A percentile compares a stretch with the other conserved stretches of the same genome.
These are phyloP conservation scores for Exserohilum turcica DNA, from an alignment of 2,329 filamentous ascomycete genomes.

Conservation along the genomic window DNA sequence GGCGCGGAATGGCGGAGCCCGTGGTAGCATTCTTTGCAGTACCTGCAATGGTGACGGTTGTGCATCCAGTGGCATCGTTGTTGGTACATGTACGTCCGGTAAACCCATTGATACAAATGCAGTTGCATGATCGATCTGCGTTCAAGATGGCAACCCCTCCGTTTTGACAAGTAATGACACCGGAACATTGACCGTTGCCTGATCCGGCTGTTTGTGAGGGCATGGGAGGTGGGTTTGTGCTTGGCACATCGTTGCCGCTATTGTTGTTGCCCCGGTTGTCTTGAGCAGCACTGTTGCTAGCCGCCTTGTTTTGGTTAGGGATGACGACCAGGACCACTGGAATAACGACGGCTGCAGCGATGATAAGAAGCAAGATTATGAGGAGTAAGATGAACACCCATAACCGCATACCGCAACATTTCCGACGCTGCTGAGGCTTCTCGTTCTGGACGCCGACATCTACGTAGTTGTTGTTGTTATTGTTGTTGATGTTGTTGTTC, in stretches of 20 bases:
- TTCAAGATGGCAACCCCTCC: constrained; percentile 77
- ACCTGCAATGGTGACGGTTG: constrained; percentile 54
- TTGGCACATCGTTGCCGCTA: constrained; percentile 30
- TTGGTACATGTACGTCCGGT: constrained; percentile 66
- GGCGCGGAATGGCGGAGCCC: constrained; percentile 75
- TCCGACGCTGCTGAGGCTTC: constrained; percentile 55
- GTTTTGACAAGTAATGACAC: constrained; percentile 71
- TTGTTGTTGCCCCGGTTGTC: constrained; percentile 22
- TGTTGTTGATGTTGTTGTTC: too few species aligned
- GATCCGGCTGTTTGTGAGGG: constrained; percentile 27
- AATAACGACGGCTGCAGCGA: constrained; percentile 81
- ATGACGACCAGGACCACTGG: constrained; percentile 70
- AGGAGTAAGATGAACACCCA: constrained; percentile 74
- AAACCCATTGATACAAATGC: constrained; percentile 88
- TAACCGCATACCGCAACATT: constrained; percentile 82
- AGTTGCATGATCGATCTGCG: constrained; percentile 71
- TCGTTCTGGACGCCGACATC: constrained; percentile 21
- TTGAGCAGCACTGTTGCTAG: constrained; percentile 21
- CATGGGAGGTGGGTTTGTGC: constrained; percentile 18
- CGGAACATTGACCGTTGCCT: constrained; percentile 58
- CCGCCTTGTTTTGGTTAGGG: constrained; percentile 53
- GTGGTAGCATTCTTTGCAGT: constrained; percentile 68
- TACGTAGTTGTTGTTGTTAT: too few species aligned
- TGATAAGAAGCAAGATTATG: constrained; percentile 70
- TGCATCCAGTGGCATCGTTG: constrained; percentile 59